Evolutionary conservation across 228 moss, liverwort and hornwort genomes (phyloP).

Genomic region (Sphagnum magellanicum): DNA sequence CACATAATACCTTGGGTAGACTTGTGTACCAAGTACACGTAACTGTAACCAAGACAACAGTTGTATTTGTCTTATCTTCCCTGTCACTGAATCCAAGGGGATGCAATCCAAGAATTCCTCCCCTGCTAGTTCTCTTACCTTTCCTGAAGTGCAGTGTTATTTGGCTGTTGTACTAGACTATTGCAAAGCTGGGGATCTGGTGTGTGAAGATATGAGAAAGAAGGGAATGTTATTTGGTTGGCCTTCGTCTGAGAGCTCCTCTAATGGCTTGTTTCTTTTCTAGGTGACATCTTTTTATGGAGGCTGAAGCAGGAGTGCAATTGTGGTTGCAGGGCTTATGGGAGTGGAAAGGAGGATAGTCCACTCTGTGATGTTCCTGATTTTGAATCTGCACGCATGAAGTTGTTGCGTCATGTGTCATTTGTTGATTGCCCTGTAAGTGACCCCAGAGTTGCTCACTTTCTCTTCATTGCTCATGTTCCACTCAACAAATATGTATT

Average conservation of each 20-base stretch:
- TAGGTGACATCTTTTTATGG: no score
- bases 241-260: no score
- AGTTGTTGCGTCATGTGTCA: constrained; percentile 91
- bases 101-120: background rate
- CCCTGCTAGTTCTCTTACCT: background rate
- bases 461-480: no score
- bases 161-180: no score
- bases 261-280: no score
- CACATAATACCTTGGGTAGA: constrained; percentile 28
- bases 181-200: background rate
- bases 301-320: background rate
- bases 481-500: no score
- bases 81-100: background rate
- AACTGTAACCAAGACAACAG: background rate
- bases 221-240: background rate
- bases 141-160: no score
- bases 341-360: constrained; percentile 85
- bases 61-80: background rate
- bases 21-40: no score
- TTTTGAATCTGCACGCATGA: constrained; percentile 80
- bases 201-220: background rate
- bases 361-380: constrained; percentile 85
- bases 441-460: no score
- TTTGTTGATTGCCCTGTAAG: constrained; percentile 99
- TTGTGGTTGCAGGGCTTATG: constrained; percentile 59